Conservation (phyloP, 148 eudicot genomes). For the Selenicereus undatus region DNA sequence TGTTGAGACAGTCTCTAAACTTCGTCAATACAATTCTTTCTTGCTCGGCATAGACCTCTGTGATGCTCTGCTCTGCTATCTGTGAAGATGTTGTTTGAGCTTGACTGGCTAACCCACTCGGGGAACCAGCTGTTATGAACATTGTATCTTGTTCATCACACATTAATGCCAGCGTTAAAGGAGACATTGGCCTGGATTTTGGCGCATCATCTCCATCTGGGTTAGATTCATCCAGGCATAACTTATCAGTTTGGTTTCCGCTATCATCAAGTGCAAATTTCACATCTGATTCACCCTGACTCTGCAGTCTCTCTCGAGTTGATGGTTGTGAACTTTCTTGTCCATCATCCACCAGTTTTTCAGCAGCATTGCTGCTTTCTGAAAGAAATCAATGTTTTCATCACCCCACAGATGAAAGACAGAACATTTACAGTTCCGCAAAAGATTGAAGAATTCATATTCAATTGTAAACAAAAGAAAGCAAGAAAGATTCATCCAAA, state of each 20-base stretch:
- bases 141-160: slow-evolving; percentile 79
- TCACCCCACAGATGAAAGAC: not conserved
- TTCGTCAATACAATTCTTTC: slow-evolving; percentile 75
- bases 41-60: slow-evolving; percentile 76
- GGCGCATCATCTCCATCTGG: slow-evolving; percentile 55
- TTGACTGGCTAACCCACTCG: slow-evolving; percentile 38
- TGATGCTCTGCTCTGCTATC: slow-evolving; percentile 44
- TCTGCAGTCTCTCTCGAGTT: slow-evolving; percentile 39
- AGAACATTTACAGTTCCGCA: not conserved
- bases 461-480: not conserved
- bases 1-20: slow-evolving; percentile 89
- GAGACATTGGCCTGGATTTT: slow-evolving; percentile 75
- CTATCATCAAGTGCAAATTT: slow-evolving; percentile 35
- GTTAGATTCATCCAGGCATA: slow-evolving; percentile 42
- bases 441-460: not conserved
- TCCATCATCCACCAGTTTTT: slow-evolving; percentile 41
- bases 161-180: slow-evolving; percentile 71
- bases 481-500: not conserved
- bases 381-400: slow-evolving; percentile 17
- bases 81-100: slow-evolving; percentile 37
- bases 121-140: slow-evolving; percentile 51
- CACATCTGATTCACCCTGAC: slow-evolving; percentile 36
- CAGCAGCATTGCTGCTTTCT: slow-evolving; percentile 55
- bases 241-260: slow-evolving; percentile 44
- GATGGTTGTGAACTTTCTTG: slow-evolving; percentile 41